Conservation (phyloP, 2,329 filamentous ascomycete species). For the Neobulgaria alba region DNA sequence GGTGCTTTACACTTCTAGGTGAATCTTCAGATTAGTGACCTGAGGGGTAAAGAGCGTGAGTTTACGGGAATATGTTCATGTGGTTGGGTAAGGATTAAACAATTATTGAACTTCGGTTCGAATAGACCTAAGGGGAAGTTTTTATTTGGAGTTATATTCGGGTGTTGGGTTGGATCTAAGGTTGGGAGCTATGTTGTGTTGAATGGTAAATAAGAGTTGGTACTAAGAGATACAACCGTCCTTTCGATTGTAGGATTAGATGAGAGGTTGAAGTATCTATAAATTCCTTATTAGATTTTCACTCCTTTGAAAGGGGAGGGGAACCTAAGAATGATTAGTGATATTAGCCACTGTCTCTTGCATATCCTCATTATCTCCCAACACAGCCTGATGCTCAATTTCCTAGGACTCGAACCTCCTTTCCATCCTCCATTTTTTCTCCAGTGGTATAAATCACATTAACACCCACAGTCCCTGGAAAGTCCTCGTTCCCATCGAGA, state of each 20-base stretch:
- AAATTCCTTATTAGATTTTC: not conserved
- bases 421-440: constrained; percentile 51
- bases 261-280: constrained; percentile 57
- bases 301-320: not conserved
- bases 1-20: constrained; percentile 82
- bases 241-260: constrained; percentile 49
- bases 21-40: constrained; percentile 62
- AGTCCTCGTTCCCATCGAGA: constrained; percentile 79
- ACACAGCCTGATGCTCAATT: constrained; percentile 86
- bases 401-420: constrained; percentile 61
- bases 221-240: constrained; percentile 49
- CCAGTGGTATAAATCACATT: constrained; percentile 71
- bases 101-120: constrained; percentile 75
- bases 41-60: constrained; percentile 48
- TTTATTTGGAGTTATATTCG: constrained; percentile 53
- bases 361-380: constrained; percentile 53
- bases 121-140: constrained; percentile 61
- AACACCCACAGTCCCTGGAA: constrained; percentile 74
- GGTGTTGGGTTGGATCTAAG: constrained; percentile 50
- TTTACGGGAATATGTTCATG: constrained; percentile 37
- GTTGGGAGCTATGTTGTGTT: constrained; percentile 68
- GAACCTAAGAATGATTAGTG: constrained; percentile 81
- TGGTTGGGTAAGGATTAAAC: constrained; percentile 59
- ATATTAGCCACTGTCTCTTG: constrained; percentile 90
- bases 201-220: constrained; percentile 62